Percentiles rank a stretch among this genome's conserved stretches.
Evolutionary conservation across 2,329 filamentous ascomycete species (phyloP).

Genomic region (Gnomoniopsis sp.): DNA sequence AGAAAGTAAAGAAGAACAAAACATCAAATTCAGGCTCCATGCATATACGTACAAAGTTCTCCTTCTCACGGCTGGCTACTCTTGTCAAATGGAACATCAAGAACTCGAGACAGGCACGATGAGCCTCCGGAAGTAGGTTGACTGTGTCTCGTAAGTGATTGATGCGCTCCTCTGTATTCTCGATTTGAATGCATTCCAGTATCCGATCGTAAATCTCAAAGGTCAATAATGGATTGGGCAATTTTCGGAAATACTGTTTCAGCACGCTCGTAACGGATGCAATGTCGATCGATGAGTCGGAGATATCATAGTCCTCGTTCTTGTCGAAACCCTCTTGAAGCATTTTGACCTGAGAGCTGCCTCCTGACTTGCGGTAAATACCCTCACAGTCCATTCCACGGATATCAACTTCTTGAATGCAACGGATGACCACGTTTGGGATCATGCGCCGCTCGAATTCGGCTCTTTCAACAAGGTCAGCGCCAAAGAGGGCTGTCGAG

Average conservation of each 20-base stretch:
- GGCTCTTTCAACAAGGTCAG: conserved; percentile 79
- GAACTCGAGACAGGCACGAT: conserved; percentile 88
- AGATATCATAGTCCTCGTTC: conserved; percentile 83
- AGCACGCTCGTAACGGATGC: conserved; percentile 92
- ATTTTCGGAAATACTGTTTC: conserved; percentile 95
- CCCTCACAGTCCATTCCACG: conserved; percentile 97
- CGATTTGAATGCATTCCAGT: conserved; percentile 73
- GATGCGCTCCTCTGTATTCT: conserved; percentile 65
- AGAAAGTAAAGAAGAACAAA: too few species aligned
- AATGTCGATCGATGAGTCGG: conserved; percentile 89
- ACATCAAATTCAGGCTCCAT: not conserved
- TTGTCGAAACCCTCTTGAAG: conserved; percentile 92
- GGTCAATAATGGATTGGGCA: conserved; percentile 85
- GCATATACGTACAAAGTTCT: conserved; percentile 69
- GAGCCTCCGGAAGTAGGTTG: conserved; percentile 73
- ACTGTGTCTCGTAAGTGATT: conserved; percentile 70
- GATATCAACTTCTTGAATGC: conserved; percentile 93
- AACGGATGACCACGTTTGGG: conserved; percentile 84
- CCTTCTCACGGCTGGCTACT: conserved; percentile 75
- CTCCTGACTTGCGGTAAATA: conserved; percentile 96
- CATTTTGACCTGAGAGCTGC: conserved; percentile 82
- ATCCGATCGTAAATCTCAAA: conserved; percentile 90
- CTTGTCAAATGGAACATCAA: conserved; percentile 89
- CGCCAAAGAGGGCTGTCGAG: conserved; percentile 72
- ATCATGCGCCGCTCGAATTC: conserved; percentile 88